Percentiles rank a stretch among this genome's conserved stretches.
These are phyloP conservation scores for Echium plantagineum DNA, from an alignment of 257 asterid species.

Conservation along the genomic window DNA sequence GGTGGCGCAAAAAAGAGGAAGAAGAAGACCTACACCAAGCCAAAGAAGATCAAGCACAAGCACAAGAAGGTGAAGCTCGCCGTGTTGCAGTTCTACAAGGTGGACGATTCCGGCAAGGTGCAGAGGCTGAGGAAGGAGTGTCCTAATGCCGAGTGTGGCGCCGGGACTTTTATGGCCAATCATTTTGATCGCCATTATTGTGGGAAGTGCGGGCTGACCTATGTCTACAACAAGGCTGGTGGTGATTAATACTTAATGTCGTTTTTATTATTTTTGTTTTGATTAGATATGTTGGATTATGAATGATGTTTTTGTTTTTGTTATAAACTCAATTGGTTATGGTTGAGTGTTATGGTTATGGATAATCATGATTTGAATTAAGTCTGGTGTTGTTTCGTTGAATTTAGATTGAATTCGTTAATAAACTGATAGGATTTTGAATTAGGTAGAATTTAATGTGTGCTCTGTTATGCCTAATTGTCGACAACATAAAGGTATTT, in stretches of 20 bases:
- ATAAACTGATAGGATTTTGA: no score
- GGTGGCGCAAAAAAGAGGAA: background rate
- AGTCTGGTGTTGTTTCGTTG: no score
- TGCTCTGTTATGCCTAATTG: no score
- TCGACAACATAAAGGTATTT: no score
- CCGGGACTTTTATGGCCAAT: background rate
- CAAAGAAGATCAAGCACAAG: background rate
- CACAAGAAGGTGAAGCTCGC: background rate
- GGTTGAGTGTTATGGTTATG: no score
- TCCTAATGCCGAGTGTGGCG: background rate
- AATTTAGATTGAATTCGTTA: no score
- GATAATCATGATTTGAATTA: no score
- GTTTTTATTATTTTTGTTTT: no score
- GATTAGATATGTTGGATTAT: no score
- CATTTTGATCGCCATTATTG: background rate
- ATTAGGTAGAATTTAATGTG: no score
- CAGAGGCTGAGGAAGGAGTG: background rate
- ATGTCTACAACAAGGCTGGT: background rate
- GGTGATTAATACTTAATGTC: background rate
- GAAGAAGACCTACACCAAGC: slow-evolving; percentile 1
- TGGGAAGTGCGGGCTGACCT: background rate
- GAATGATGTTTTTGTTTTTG: no score
- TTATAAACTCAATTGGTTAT: no score
- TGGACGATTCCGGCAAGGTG: background rate
- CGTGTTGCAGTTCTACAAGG: background rate